These are phyloP conservation scores for Ettlia oleoabundans DNA, from an alignment of 139 green algal species.

Conservation along the genomic window DNA sequence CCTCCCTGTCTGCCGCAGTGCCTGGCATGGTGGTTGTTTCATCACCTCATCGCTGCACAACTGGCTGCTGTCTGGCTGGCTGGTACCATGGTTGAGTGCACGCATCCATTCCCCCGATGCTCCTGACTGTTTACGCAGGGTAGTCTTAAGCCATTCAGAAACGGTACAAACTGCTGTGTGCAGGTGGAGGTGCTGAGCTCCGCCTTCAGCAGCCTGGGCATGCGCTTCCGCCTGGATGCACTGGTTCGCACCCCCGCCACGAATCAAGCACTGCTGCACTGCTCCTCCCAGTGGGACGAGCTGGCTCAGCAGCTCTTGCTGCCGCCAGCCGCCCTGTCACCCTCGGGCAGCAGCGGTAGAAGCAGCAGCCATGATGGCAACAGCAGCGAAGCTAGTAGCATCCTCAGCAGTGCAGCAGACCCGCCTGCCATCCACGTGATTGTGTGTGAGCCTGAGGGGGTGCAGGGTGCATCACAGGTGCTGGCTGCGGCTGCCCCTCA, in stretches of 20 bases:
- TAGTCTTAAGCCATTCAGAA: too few relatives aligned
- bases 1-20: background rate
- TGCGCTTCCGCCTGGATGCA: background rate
- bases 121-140: too few relatives aligned
- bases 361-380: background rate
- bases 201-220: background rate
- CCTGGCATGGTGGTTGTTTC: too few relatives aligned
- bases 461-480: conserved; percentile 20
- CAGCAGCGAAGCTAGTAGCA: background rate
- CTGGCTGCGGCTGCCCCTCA: background rate
- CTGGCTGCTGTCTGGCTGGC: too few relatives aligned
- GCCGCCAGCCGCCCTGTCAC: too few relatives aligned
- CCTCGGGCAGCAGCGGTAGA: background rate
- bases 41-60: too few relatives aligned
- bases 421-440: conserved; percentile 22
- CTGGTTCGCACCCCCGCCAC: conserved; percentile 2
- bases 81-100: too few relatives aligned
- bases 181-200: background rate
- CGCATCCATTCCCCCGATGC: too few relatives aligned
- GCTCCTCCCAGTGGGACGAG: background rate
- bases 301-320: background rate
- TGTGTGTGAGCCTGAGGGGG: conserved; percentile 39
- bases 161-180: too few relatives aligned
- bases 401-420: background rate
- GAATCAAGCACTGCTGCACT: background rate